A percentile compares a stretch with the other conserved stretches of the same genome.
phyloP scores from a whole-genome alignment of 2,329 filamentous ascomycete genomes.

The Paecilomyces niveus region DNA sequence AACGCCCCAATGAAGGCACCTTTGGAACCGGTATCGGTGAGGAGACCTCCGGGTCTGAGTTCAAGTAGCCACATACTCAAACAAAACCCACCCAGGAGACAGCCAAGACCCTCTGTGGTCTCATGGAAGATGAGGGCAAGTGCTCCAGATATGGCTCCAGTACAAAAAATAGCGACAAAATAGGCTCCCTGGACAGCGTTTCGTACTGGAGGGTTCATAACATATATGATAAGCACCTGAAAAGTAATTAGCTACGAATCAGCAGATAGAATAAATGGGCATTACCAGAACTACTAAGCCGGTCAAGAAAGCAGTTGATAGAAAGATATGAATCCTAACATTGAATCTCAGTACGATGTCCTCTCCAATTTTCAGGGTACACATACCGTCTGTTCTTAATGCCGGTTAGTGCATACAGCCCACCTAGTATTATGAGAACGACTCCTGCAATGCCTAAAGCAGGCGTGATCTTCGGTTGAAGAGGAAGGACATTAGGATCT shows the following conservation, averaged over 20 bases:
- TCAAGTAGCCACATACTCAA: slow-evolving; percentile 86
- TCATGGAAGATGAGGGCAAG: slow-evolving; percentile 73
- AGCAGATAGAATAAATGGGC: neutral
- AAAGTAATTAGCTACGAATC: slow-evolving; percentile 2
- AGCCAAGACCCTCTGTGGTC: slow-evolving; percentile 76
- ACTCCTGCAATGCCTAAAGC: slow-evolving; percentile 72
- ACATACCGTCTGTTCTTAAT: slow-evolving; percentile 66
- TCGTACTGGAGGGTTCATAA: slow-evolving; percentile 72
- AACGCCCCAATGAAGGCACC: slow-evolving; percentile 70
- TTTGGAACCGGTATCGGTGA: slow-evolving; percentile 56
- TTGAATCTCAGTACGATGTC: slow-evolving; percentile 9
- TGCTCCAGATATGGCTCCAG: slow-evolving; percentile 67
- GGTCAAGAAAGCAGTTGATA: slow-evolving; percentile 68
- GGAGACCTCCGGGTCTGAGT: slow-evolving; percentile 66
- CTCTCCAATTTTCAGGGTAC: neutral
- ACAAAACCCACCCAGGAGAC: slow-evolving; percentile 78
- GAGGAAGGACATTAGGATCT: slow-evolving; percentile 49
- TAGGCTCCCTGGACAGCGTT: slow-evolving; percentile 78
- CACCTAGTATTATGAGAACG: slow-evolving; percentile 66
- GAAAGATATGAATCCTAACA: slow-evolving; percentile 60
- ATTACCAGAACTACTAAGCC: slow-evolving; percentile 58
- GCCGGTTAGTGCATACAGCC: slow-evolving; percentile 65
- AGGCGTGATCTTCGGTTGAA: slow-evolving; percentile 69
- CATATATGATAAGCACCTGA: slow-evolving; percentile 71
- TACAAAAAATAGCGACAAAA: slow-evolving; percentile 67